phyloP scores from a whole-genome alignment of 2,329 filamentous ascomycete species.

The Mycosphaerella sp. region DNA sequence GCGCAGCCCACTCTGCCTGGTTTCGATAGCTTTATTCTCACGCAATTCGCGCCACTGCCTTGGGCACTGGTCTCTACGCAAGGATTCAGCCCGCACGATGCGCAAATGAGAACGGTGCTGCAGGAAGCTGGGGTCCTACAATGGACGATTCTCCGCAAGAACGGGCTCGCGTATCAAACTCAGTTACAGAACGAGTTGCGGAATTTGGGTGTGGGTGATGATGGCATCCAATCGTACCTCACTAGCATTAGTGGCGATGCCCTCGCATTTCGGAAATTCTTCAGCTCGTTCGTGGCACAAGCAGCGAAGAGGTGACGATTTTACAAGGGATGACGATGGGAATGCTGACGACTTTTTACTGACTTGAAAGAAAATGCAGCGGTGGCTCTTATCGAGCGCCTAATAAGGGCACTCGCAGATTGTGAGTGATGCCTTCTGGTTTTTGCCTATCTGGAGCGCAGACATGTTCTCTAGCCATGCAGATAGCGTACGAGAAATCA shows the following conservation, averaged over 20 bases:
- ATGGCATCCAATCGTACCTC: conserved; percentile 59
- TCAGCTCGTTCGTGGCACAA: conserved; percentile 38
- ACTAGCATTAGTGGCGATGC: conserved; percentile 45
- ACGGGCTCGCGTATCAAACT: conserved; percentile 70
- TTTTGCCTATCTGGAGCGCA: no score
- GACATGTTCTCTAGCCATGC: no score
- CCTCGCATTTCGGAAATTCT: conserved; percentile 42
- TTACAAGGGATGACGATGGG: no score
- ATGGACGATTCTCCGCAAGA: conserved; percentile 84
- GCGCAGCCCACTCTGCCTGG: conserved; percentile 61
- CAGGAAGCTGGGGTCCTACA: conserved; percentile 82
- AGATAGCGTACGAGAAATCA: no score
- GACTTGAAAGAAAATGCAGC: no score
- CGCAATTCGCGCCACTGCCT: conserved; percentile 78
- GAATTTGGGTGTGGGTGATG: conserved; percentile 58
- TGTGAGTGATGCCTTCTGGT: no score
- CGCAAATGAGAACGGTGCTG: conserved; percentile 80
- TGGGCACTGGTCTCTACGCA: conserved; percentile 81
- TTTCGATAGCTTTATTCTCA: conserved; percentile 86
- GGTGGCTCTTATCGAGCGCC: no score
- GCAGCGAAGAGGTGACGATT: conserved; percentile 24
- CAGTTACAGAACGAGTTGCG: conserved; percentile 61
- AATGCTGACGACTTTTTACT: no score
- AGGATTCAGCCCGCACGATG: conserved; percentile 76
- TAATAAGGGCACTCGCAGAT: no score